A percentile compares a stretch with the other conserved stretches of the same genome.
Conservation (phyloP, 768 basidiomycete species). For the Mycena amicta region DNA sequence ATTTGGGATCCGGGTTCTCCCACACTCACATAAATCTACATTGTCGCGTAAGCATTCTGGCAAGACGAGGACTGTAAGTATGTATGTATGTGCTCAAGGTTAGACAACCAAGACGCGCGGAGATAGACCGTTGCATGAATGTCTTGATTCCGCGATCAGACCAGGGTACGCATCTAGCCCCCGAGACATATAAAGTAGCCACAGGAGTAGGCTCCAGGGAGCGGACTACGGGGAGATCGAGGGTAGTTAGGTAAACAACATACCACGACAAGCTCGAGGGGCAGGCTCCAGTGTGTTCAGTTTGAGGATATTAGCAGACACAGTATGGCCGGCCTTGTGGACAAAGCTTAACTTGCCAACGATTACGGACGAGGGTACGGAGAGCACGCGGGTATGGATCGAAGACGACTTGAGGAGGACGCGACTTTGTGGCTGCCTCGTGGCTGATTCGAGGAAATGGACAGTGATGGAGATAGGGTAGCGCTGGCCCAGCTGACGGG, state of each 20-base stretch:
- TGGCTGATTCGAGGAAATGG: background rate
- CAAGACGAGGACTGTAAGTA: background rate
- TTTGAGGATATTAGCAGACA: background rate
- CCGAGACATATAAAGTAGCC: background rate
- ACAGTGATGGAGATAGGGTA: conserved; percentile 6
- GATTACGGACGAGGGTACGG: conserved; percentile 8
- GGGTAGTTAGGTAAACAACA: conserved; percentile 13
- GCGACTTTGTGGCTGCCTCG: conserved; percentile 5
- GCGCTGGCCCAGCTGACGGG: conserved; percentile 1
- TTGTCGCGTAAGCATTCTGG: background rate
- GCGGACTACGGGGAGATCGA: too few species aligned
- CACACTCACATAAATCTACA: background rate
- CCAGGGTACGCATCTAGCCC: background rate
- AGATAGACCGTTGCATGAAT: background rate
- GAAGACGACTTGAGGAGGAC: conserved; percentile 3
- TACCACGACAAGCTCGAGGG: background rate
- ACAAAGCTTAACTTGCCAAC: conserved; percentile 6
- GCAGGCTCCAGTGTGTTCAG: too few species aligned
- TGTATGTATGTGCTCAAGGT: background rate
- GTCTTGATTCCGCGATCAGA: conserved; percentile 7
- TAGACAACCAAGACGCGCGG: background rate
- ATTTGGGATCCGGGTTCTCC: background rate
- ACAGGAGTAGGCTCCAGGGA: too few species aligned
- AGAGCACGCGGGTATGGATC: conserved; percentile 2
- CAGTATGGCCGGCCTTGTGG: background rate